Percentiles rank a stretch among this genome's conserved stretches.
Conservation (phyloP, 495 filamentous ascomycete genomes). For the Neurospora sp. region DNA sequence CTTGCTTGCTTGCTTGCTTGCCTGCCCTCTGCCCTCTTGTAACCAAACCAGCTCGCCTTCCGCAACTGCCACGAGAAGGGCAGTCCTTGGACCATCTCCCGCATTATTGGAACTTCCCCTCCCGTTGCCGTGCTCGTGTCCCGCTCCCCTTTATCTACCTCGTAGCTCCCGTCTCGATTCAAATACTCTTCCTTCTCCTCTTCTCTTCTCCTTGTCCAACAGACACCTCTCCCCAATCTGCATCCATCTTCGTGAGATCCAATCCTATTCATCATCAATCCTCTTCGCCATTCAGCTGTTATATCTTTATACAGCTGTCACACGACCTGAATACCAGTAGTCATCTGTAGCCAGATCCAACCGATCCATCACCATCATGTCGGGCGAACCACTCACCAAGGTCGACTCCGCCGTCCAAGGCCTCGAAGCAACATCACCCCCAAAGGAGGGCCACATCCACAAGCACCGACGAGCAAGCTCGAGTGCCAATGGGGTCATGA, state of each 20-base stretch:
- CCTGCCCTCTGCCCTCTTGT: neutral
- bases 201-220: constrained; percentile 16
- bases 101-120: neutral
- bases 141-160: neutral
- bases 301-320: neutral
- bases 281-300: neutral
- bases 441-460: constrained; percentile 41
- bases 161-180: neutral
- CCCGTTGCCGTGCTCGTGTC: neutral
- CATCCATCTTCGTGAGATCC: neutral
- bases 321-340: neutral
- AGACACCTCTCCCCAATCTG: neutral
- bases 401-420: constrained; percentile 82
- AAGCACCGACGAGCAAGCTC: constrained; percentile 59
- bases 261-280: constrained; percentile 3
- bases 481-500: constrained; percentile 55
- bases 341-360: constrained; percentile 2
- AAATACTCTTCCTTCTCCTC: constrained; percentile 5
- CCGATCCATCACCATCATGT: constrained; percentile 39
- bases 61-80: neutral
- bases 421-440: constrained; percentile 50
- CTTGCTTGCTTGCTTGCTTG: neutral
- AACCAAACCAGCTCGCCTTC: neutral
- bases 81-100: neutral
- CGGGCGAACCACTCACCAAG: constrained; percentile 59